Evolutionary conservation across 1,139 yeast genomes (phyloP), one percentile per base, ranked within the genome.

Genomic region (Candida sanyaensis): DNA sequence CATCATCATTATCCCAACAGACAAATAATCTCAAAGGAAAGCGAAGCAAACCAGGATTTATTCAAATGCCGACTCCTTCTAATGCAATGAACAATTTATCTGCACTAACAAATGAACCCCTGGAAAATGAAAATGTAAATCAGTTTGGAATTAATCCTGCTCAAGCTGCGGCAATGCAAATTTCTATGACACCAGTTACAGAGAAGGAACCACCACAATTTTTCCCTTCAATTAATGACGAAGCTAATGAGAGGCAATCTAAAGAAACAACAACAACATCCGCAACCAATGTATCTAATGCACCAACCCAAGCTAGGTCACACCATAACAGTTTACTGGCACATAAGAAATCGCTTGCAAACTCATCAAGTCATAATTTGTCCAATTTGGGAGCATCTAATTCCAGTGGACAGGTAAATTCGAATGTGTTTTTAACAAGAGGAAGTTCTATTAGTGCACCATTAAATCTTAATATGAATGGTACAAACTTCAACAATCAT

Each of bases 131-230:
- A 21, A 77, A 77, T 51, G 75, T 82, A 10, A 83, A 86, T 62
- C 87, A 86, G 59, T 83, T 83, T 71, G 87, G 91, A 42, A 75
- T 83, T 54, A 77, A 81, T 59, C 78, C 84, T 1, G 68, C 80
- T 10, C 78, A 74, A 42, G 73, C 81, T 2, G 70, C 76, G 5
- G 70, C 71, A 42, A 61, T 76, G 23, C 81, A 86, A 11, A 68
- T 85, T 57, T 78, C 88, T 0, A 86, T 86, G 95, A 86, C 95
- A 0, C 95, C 93, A 0, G 83, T 86, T 1, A 77, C 88, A 1
- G 95, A 86, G 57, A 83, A 76, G 55, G 80, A 66, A 33, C 53
- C 61, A 5, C 51, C 54, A 12, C 43, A 38, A 9, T 58, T 59
- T 37, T 49, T 55, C 5, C 41, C 46, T 6, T 36, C 37, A 8